phyloP scores from a whole-genome alignment of 768 basidiomycete genomes.

The Lentinus brumalis region DNA sequence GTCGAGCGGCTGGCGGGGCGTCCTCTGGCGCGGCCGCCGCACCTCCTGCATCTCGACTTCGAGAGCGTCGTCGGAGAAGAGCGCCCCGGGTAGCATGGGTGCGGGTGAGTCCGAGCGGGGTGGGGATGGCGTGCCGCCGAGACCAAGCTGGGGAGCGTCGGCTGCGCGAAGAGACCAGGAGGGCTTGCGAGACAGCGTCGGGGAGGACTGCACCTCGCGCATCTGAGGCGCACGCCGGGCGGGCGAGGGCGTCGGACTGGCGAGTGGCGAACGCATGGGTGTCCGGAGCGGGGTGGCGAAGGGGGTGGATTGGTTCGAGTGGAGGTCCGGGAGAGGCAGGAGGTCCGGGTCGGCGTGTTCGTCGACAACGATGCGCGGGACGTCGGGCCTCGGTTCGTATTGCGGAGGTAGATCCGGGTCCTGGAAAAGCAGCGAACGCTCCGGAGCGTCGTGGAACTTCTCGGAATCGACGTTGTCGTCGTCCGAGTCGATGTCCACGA shows the following conservation, averaged over 20 bases:
- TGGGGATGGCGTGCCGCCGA: conserved; percentile 5
- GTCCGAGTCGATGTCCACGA: conserved; percentile 4
- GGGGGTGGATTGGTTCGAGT: conserved; percentile 11
- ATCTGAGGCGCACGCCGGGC: conserved; percentile 27
- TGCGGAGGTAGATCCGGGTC: conserved; percentile 11
- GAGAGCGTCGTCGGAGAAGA: conserved; percentile 21
- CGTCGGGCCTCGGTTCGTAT: conserved; percentile 3
- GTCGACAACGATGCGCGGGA: conserved; percentile 19
- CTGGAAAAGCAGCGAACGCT: conserved; percentile 18
- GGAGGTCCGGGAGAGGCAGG: conserved; percentile 37
- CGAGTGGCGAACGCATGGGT: conserved; percentile 18
- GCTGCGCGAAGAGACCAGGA: conserved; percentile 46
- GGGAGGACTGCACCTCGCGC: conserved; percentile 23
- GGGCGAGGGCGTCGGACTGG: conserved; percentile 10
- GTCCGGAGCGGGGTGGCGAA: conserved; percentile 23
- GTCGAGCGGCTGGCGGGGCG: conserved; percentile 43
- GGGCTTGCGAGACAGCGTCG: conserved; percentile 21
- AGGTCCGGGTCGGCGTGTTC: conserved; percentile 45
- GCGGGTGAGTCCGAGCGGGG: conserved; percentile 5
- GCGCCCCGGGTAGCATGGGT: conserved; percentile 26
- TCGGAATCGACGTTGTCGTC: conserved; percentile 22
- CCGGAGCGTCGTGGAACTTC: conserved; percentile 27
- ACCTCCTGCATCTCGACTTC: conserved; percentile 16
- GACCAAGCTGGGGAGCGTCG: conserved; percentile 45
- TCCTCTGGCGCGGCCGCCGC: conserved; percentile 13